Percentiles rank a stretch among this genome's conserved stretches.
Conservation (phyloP, 2,329 filamentous ascomycete species). For the Beauveria sp. region DNA sequence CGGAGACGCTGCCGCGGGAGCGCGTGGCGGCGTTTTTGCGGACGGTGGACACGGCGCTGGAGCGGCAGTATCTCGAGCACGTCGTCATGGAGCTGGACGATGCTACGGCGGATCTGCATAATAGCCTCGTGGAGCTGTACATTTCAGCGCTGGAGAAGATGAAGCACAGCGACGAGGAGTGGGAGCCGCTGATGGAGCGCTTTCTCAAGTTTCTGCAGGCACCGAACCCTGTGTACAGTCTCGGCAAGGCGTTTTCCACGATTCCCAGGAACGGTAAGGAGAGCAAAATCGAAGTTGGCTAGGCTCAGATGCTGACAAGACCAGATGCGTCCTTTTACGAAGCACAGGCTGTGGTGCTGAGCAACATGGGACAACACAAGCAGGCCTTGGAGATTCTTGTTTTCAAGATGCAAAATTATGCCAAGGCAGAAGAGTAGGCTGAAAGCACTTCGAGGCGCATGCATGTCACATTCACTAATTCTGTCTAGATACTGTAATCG, state of each 20-base stretch:
- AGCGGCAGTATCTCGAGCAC: conserved; percentile 81
- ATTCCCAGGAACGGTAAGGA: conserved; percentile 69
- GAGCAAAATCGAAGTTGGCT: neutral
- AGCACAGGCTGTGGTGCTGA: conserved; percentile 79
- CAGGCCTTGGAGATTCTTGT: conserved; percentile 97
- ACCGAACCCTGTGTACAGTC: conserved; percentile 69
- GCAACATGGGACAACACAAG: conserved; percentile 91
- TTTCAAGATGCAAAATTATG: conserved; percentile 80
- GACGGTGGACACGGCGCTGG: conserved; percentile 60
- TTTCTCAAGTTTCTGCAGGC: conserved; percentile 68
- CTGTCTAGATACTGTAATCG: conserved; percentile 73
- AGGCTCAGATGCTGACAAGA: conserved; percentile 11
- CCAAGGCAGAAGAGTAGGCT: conserved; percentile 84
- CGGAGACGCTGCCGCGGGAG: conserved; percentile 76
- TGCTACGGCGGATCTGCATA: conserved; percentile 77
- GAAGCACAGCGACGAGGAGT: conserved; percentile 38
- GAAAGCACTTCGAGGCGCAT: neutral
- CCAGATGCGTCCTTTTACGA: conserved; percentile 81
- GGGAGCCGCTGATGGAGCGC: conserved; percentile 52
- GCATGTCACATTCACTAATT: neutral
- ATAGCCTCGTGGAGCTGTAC: conserved; percentile 65
- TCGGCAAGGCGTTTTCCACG: conserved; percentile 66
- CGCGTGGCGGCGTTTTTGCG: conserved; percentile 68
- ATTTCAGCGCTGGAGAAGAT: conserved; percentile 48
- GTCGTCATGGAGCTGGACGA: conserved; percentile 84